Evolutionary conservation across 108 stramenopile species (phyloP).

Genomic region (Seminavis robusta): DNA sequence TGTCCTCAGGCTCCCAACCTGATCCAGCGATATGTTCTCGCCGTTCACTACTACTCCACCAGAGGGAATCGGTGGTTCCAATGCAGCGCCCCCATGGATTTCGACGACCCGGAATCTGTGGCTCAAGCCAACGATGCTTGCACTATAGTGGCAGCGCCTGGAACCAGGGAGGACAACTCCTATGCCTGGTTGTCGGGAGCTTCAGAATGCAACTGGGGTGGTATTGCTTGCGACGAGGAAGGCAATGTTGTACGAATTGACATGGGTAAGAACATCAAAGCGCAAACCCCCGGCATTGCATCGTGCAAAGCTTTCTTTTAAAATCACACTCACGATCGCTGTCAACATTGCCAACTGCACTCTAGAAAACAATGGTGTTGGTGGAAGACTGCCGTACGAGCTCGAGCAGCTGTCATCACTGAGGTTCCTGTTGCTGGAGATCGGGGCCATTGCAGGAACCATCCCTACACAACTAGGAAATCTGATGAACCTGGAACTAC

Average conservation of each 20-base stretch:
- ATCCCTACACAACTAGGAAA: conserved; percentile 47
- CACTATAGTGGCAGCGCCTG: conserved; percentile 16
- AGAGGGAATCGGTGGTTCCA: conserved; percentile 52
- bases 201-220: conserved; percentile 66
- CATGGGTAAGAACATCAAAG: conserved; percentile 29
- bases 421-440: conserved; percentile 45
- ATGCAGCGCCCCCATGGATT: conserved; percentile 52
- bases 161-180: conserved; percentile 12
- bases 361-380: conserved; percentile 54
- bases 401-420: conserved; percentile 32
- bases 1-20: conserved; percentile 36
- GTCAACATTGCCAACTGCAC: background rate
- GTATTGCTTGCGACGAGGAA: conserved; percentile 40
- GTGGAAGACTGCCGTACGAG: conserved; percentile 56
- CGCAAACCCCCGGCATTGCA: background rate
- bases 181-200: conserved; percentile 60
- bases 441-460: conserved; percentile 48
- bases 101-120: conserved; percentile 17
- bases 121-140: conserved; percentile 43
- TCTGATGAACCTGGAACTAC: conserved; percentile 21
- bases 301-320: background rate
- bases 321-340: background rate
- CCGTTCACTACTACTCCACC: conserved; percentile 47
- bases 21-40: conserved; percentile 48
- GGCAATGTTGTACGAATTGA: conserved; percentile 29